Base-by-base conservation (phyloP, 192 early-diverging fungal species). In the Umbelopsis vinacea region DNA sequence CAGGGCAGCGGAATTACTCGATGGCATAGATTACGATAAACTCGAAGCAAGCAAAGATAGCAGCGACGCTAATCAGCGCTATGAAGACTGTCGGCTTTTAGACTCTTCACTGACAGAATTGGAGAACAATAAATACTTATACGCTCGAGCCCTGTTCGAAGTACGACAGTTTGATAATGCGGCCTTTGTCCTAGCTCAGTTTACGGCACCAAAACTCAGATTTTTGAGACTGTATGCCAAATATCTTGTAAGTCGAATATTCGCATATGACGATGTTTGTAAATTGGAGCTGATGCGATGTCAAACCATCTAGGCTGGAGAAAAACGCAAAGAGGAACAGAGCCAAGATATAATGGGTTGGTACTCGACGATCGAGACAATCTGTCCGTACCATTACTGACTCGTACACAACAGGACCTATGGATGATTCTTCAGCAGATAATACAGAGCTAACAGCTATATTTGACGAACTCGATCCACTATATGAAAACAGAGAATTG, bases 211-310 rank as follows among this genome's bases (percentile, higher is more conserved):
- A 11, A 84, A 86, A 50, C 84, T 88, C 4, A 68, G 79, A 55
- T 97, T 96, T 79, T 77, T 96, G n/a, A 78, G 89, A 71, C 76
- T 94, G 19, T 97, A 97, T 74, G 78, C 93, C 14, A 87, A 80
- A 75, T 95, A 87, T 75, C 78, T 96, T 67, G 89, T 86, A 84
- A 75, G 83, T 46, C 74, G 77, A 45, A 29, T n/a, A n/a, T 29
- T 10, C 5, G 67, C 29, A 29, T 29, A 29, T 1, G 3, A 29
- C 29, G n/a, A n/a, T n/a, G n/a, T 29, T 29, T 29, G 29, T 29
- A 3, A 29, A 29, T 2, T 26, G 22, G 29, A 68, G 37, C 40
- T 43, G n/a, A 46, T 40, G 29, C 38, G 6, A 43, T 40, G 46
- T 24, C 6, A 40, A 68, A 23, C 1, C 10, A 71, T 7, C 38